phyloP scores from a whole-genome alignment of 768 basidiomycete species.

The Suillus weaverae region DNA sequence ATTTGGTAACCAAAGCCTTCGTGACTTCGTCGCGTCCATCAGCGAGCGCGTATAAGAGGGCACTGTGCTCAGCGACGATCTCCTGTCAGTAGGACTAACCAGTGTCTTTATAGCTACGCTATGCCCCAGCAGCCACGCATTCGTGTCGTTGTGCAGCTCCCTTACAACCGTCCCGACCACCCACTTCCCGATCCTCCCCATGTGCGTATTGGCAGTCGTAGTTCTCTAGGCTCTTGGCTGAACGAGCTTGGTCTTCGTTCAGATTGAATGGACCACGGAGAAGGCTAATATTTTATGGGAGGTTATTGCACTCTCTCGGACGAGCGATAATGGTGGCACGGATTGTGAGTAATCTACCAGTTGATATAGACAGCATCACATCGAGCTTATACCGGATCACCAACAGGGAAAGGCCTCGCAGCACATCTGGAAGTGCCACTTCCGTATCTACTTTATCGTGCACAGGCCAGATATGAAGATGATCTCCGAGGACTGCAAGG shows the following conservation, averaged over 20 bases:
- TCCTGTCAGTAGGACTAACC: background rate
- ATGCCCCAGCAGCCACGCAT: slow-evolving; percentile 38
- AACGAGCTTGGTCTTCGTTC: slow-evolving; percentile 17
- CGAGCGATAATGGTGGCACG: slow-evolving; percentile 68
- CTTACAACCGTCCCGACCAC: slow-evolving; percentile 75
- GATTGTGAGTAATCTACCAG: slow-evolving; percentile 60
- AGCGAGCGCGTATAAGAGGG: background rate
- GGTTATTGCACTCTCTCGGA: slow-evolving; percentile 76
- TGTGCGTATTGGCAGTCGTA: slow-evolving; percentile 43
- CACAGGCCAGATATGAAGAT: slow-evolving; percentile 82
- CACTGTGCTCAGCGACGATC: background rate
- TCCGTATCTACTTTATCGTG: slow-evolving; percentile 82
- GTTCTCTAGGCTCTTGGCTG: slow-evolving; percentile 3
- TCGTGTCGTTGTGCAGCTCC: slow-evolving; percentile 78
- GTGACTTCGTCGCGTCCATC: slow-evolving; percentile 7
- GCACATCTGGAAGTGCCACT: slow-evolving; percentile 78
- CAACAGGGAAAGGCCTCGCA: slow-evolving; percentile 79
- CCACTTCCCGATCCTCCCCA: slow-evolving; percentile 64
- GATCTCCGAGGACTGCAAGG: slow-evolving; percentile 78
- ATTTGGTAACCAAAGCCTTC: slow-evolving; percentile 3
- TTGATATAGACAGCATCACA: background rate
- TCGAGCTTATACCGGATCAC: background rate
- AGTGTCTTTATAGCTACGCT: background rate
- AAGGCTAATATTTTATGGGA: slow-evolving; percentile 89
- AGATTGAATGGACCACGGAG: slow-evolving; percentile 86